These are phyloP conservation scores for Apodospora peruviana DNA, from an alignment of 495 filamentous ascomycete species.

Conservation along the genomic window DNA sequence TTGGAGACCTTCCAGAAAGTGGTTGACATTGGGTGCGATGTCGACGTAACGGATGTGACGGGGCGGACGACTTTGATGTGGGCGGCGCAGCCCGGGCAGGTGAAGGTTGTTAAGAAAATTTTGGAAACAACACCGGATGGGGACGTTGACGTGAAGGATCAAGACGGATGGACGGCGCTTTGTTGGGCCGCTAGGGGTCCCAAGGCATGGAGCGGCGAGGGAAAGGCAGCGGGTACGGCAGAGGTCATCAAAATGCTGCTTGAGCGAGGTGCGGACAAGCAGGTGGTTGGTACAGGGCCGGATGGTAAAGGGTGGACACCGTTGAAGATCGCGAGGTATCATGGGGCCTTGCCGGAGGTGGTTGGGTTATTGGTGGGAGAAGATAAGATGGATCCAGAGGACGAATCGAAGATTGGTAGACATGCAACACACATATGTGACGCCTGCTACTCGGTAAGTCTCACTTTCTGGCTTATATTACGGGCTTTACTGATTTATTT, in stretches of 20 bases:
- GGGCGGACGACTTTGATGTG: conserved; percentile 5
- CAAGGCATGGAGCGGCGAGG: not conserved
- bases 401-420: not conserved
- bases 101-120: not conserved
- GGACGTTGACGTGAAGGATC: not conserved
- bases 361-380: not conserved
- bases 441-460: not conserved
- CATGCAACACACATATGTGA: not conserved
- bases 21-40: conserved; percentile 3
- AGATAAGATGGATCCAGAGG: not conserved
- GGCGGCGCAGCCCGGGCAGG: conserved; percentile 1
- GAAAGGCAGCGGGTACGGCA: not conserved
- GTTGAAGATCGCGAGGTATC: conserved; percentile 4
- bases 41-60: not conserved
- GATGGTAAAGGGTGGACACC: conserved; percentile 1
- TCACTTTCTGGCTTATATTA: not conserved
- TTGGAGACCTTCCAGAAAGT: not conserved
- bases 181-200: conserved; percentile 4
- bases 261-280: conserved; percentile 1
- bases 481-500: not conserved
- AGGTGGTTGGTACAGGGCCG: not conserved
- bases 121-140: not conserved
- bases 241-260: conserved; percentile 1
- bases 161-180: conserved; percentile 7
- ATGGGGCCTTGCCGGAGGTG: conserved; percentile 2